These are phyloP conservation scores for Auricularia cornea DNA, from an alignment of 768 basidiomycete species.

Conservation along the genomic window DNA sequence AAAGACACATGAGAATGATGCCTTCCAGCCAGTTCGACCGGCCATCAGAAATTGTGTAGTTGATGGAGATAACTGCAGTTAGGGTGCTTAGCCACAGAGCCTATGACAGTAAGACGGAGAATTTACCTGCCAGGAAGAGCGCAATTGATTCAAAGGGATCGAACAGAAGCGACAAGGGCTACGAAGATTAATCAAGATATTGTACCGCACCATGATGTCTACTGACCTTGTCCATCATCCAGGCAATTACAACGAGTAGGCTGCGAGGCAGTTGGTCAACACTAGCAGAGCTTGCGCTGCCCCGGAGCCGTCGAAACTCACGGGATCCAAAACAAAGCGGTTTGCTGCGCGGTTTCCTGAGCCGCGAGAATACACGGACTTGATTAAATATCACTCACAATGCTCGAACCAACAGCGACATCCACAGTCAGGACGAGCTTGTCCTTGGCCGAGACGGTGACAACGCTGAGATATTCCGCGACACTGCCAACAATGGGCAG, in stretches of 20 bases:
- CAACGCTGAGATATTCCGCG: constrained; percentile 87
- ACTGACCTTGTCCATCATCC: constrained; percentile 59
- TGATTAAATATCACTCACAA: constrained; percentile 39
- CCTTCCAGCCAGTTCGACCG: constrained; percentile 85
- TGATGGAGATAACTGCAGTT: constrained; percentile 62
- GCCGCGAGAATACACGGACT: not conserved
- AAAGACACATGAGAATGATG: constrained; percentile 66
- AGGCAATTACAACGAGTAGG: constrained; percentile 67
- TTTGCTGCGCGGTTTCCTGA: no score
- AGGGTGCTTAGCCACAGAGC: constrained; percentile 22
- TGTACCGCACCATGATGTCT: no score
- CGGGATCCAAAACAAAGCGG: constrained; percentile 79
- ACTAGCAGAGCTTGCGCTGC: not conserved
- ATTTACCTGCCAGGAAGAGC: constrained; percentile 16
- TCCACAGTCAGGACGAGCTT: constrained; percentile 81
- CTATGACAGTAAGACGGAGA: not conserved
- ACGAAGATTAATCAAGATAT: no score
- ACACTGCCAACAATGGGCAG: constrained; percentile 91
- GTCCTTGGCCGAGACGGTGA: constrained; percentile 83
- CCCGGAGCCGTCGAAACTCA: constrained; percentile 27
- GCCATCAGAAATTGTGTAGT: constrained; percentile 72
- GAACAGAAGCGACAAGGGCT: constrained; percentile 67
- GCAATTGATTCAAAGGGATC: constrained; percentile 79
- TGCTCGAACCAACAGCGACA: constrained; percentile 82
- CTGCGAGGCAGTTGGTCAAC: constrained; percentile 25